Evolutionary conservation across 2,329 filamentous ascomycete species (phyloP).

Genomic region (Trichoderma citrinoviride): DNA sequence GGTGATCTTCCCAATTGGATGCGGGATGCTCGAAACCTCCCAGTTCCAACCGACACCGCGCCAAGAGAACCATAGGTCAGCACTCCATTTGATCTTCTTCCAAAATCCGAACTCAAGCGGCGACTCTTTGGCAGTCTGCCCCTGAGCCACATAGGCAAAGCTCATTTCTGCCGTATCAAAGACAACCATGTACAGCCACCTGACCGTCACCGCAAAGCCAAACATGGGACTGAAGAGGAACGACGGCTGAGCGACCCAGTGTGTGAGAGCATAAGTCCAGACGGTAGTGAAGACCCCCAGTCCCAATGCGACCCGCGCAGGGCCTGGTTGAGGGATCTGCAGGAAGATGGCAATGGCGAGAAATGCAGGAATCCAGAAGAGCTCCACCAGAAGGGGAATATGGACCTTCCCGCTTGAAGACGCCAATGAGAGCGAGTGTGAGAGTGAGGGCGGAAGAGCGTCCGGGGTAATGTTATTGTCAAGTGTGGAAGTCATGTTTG

Average conservation of each 20-base stretch:
- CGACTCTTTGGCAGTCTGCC: not conserved
- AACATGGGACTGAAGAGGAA: not conserved
- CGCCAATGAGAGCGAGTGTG: not conserved
- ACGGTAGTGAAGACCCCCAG: not conserved
- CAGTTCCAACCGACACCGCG: not conserved
- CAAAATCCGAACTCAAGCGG: not conserved
- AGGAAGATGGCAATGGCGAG: not conserved
- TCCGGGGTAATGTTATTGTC: not conserved
- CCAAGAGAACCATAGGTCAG: not conserved
- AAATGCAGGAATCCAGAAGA: not conserved
- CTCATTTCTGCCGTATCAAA: not conserved
- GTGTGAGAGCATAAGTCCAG: not conserved
- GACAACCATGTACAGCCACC: not conserved
- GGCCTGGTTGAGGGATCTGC: not conserved
- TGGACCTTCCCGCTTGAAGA: not conserved
- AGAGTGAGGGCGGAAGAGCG: too few relatives aligned
- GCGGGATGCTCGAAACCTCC: not conserved
- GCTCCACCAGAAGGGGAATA: not conserved
- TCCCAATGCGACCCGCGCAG: not conserved
- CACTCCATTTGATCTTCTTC: not conserved
- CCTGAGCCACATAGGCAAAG: not conserved
- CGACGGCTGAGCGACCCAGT: not conserved
- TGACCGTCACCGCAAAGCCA: not conserved
- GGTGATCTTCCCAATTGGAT: not conserved
- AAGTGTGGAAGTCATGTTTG: too few relatives aligned